phyloP scores from a whole-genome alignment of 2,329 filamentous ascomycete species.

The Huntiella savannae region DNA sequence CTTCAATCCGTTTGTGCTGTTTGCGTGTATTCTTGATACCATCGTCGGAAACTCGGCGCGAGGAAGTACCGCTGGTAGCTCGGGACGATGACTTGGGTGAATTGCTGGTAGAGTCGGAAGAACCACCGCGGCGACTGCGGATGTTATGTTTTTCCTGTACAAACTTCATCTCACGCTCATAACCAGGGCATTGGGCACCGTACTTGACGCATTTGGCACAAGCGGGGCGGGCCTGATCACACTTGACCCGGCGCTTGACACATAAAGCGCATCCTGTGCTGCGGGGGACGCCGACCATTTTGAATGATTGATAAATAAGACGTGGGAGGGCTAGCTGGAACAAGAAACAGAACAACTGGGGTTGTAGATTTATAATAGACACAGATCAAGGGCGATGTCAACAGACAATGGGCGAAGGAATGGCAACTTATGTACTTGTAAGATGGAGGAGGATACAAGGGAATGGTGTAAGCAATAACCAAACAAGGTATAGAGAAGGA shows the following conservation, averaged over 20 bases:
- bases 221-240: slow-evolving; percentile 25
- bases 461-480: too few relatives aligned
- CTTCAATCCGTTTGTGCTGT: background rate
- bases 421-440: too few relatives aligned
- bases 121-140: slow-evolving; percentile 12
- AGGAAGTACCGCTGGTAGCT: background rate
- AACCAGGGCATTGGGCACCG: slow-evolving; percentile 22
- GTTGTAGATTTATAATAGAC: too few relatives aligned
- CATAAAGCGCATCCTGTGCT: slow-evolving; percentile 20
- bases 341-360: too few relatives aligned
- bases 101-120: slow-evolving; percentile 1
- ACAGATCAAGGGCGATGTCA: too few relatives aligned
- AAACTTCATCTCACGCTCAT: slow-evolving; percentile 21
- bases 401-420: too few relatives aligned
- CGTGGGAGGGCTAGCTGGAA: too few relatives aligned
- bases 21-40: too few relatives aligned
- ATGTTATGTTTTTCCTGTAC: slow-evolving; percentile 22
- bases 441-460: too few relatives aligned
- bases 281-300: slow-evolving; percentile 14
- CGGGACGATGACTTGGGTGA: slow-evolving; percentile 1
- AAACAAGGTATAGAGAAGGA: too few relatives aligned
- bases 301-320: background rate
- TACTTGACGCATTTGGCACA: slow-evolving; percentile 23
- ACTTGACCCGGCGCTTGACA: slow-evolving; percentile 24
- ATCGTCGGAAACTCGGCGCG: slow-evolving; percentile 1